Evolutionary conservation across 2,329 filamentous ascomycete genomes (phyloP), one percentile per base, ranked within the genome.

Genomic region (Acrocalymma vagum): DNA sequence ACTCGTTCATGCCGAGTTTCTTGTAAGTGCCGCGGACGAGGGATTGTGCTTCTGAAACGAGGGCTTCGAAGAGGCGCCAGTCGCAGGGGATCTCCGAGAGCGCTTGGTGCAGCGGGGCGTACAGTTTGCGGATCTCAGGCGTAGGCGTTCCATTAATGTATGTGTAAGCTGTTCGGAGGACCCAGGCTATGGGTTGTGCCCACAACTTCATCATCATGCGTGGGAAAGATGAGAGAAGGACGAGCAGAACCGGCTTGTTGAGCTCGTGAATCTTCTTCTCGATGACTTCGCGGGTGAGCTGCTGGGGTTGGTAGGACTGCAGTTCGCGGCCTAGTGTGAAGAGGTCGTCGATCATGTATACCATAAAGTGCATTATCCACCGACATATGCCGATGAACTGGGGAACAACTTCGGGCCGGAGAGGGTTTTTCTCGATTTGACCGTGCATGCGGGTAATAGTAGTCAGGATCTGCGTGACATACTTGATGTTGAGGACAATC

Each of bases 401-500:
- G 5, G 66, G 65, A 2, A 67, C 65, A 5, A 62, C 51, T 42
- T 70, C 63, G 6, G 66, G 59, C n/a, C 60, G 60, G 5, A 69
- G 48, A 5, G 51, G 50, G 10, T 45, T 51, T 34, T 77, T 70
- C 14, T 82, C 74, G 13, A 77, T 73, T 55, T 82, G 83, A 65
- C 76, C 63, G 42, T 68, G 66, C 55, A 68, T 64, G 26, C 65
- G 62, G 4, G 59, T 54, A 22, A 70, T 84, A 75, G 70, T 89
- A 69, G 65, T 88, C 70, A 69, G 87, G 76, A 65, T 85, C 73
- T 70, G 85, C 1, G 76, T 76, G 9, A 78, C 82, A 53, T 89
- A 88, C 28, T 90, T 83, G 36, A 93, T 76, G 55, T 90, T 89
- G 10, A 96, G 74, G 32, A 86, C 80, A 9, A 88, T 72, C 80